Evolutionary conservation across 73 alveolate genomes (phyloP).

Genomic region (Paramecium octaurelia): DNA sequence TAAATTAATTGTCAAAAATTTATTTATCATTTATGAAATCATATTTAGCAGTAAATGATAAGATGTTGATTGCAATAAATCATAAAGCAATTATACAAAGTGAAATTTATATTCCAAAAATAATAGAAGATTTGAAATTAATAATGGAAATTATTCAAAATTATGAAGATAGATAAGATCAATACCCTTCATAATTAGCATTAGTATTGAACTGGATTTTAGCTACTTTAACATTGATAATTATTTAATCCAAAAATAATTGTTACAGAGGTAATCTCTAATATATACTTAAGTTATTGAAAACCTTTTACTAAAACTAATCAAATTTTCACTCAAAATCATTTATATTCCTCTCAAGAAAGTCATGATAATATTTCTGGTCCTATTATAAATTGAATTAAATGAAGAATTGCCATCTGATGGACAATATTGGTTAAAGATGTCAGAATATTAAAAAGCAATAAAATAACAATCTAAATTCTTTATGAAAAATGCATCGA

Average conservation of each 20-base stretch:
- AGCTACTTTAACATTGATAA: neutral
- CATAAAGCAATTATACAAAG: neutral
- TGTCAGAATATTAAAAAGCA: slow-evolving; percentile 5
- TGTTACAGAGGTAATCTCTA: neutral
- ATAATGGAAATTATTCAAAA: neutral
- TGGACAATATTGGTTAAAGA: neutral
- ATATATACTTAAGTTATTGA: neutral
- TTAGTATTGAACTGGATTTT: neutral
- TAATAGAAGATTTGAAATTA: slow-evolving; percentile 3
- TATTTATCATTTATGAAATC: slow-evolving; percentile 1
- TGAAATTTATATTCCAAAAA: neutral
- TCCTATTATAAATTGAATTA: slow-evolving; percentile 48
- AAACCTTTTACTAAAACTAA: slow-evolving; percentile 36
- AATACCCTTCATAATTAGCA: neutral
- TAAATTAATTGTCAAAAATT: neutral
- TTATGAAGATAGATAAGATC: slow-evolving; percentile 24
- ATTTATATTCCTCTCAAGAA: slow-evolving; percentile 70
- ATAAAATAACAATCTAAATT: slow-evolving; percentile 62
- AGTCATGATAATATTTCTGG: slow-evolving; percentile 61
- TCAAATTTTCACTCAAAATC: slow-evolving; percentile 65
- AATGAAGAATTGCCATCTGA: slow-evolving; percentile 24
- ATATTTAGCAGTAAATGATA: neutral
- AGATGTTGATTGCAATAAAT: neutral
- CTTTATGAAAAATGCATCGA: slow-evolving; percentile 46
- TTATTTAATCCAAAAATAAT: neutral